Evolutionary conservation across 495 filamentous ascomycete species (phyloP), one percentile per base, ranked within the genome.

Genomic region (Jackrogersella multiformis): DNA sequence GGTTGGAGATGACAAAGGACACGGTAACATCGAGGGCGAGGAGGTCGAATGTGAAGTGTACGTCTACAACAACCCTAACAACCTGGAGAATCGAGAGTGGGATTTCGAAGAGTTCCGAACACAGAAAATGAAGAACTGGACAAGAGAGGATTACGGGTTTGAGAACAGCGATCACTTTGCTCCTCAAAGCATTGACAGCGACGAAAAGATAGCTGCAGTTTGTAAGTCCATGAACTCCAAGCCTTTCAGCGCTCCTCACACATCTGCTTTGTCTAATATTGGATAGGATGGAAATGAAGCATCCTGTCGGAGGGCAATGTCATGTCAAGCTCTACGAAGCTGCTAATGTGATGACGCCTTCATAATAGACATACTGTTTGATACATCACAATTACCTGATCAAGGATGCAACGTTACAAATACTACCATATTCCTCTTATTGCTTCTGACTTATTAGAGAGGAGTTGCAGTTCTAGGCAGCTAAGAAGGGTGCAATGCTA

Each of bases 41-140:
- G 86, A 88, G 72, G 84, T 86, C 13, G 79, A 84, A 45, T 88
- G 89, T 12, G 83, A 90, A 71, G 89, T 90, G n/a, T 97, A 98
- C 77, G 83, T 97, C 12, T 97, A 84, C 80, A 78, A 79, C n/a
- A 68, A 79, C 2, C 59, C 65, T 23, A 13, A 28, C 0, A 77
- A 76, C 0, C 75, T 97, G 53, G 92, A 95, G 73, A 73, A 80
- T 34, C 74, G 75, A 23, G 92, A 95, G 75, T 97, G 93, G 93
- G 91, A 95, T 77, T 90, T 90, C 78, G 87, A 89, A 56, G 83
- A 86, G 36, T 94, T 94, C 60, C 83, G 85, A 56, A 78, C 76
- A 70, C 86, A 92, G 62, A 92, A 90, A 79, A 73, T 93, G 81
- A 71, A 73, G 36, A 53, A 65, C 1, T 87, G 84, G 84, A 80